Evolutionary conservation across 495 filamentous ascomycete genomes (phyloP).

Genomic region (Tuber indicum): DNA sequence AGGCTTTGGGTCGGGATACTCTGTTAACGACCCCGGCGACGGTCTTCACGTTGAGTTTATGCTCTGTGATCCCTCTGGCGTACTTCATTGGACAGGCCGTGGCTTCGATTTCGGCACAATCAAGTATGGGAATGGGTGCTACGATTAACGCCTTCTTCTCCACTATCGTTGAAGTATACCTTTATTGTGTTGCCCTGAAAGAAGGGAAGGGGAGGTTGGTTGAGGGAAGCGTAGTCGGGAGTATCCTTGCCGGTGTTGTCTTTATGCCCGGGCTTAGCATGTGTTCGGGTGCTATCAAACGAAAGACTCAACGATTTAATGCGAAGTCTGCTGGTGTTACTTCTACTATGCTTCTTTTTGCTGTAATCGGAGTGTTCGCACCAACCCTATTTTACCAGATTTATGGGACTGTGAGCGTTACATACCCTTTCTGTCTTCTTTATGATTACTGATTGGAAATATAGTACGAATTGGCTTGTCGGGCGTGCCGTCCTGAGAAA

Average conservation of each 20-base stretch:
- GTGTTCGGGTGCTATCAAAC: conserved; percentile 96
- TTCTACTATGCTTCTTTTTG: conserved; percentile 96
- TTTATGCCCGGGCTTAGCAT: conserved; percentile 96
- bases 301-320: conserved; percentile 98
- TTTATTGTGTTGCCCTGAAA: conserved; percentile 90
- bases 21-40: conserved; percentile 72
- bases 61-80: conserved; percentile 93
- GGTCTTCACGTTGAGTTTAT: conserved; percentile 74
- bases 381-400: conserved; percentile 99
- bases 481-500: conserved; percentile 57
- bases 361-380: conserved; percentile 92
- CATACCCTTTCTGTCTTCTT: neutral
- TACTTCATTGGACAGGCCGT: conserved; percentile 99
- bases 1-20: conserved; percentile 56
- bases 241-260: conserved; percentile 93
- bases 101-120: conserved; percentile 97
- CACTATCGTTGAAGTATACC: conserved; percentile 96
- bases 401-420: conserved; percentile 73
- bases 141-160: conserved; percentile 99
- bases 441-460: conserved; percentile 42
- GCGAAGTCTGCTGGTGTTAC: conserved; percentile 94
- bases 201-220: conserved; percentile 90
- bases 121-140: conserved; percentile 98
- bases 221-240: conserved; percentile 93
- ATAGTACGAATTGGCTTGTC: conserved; percentile 86